Conservation (phyloP, 2,329 filamentous ascomycete genomes). For the Neonectria neomacrospora region DNA sequence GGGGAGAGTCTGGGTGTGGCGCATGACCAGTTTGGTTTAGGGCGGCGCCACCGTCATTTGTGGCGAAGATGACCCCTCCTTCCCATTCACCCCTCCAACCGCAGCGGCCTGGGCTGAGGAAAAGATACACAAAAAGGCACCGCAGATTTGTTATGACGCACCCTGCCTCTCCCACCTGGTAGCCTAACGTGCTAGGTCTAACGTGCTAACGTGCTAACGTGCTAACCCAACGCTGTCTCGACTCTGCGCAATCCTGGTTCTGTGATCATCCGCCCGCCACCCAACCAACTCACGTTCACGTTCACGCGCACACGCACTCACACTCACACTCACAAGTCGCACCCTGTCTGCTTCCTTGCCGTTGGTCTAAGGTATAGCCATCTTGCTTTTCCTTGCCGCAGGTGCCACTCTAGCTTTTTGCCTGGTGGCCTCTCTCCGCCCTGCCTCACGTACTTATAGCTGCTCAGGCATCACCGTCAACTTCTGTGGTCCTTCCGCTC, state of each 20-base stretch:
- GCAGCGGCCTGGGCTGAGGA: conserved; percentile 3
- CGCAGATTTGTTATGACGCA: conserved; percentile 45
- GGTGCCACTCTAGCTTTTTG: conserved; percentile 2
- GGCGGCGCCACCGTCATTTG: conserved; percentile 13
- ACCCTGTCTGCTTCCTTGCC: conserved; percentile 13
- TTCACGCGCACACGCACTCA: neutral
- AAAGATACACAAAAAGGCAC: conserved; percentile 40
- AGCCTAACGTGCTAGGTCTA: conserved; percentile 7
- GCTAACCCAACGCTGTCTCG: neutral
- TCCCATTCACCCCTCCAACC: conserved; percentile 42
- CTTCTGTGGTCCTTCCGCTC: conserved; percentile 16
- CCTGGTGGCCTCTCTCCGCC: conserved; percentile 28
- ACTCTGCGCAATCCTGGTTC: conserved; percentile 18
- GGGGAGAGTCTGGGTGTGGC: conserved; percentile 7
- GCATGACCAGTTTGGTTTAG: neutral
- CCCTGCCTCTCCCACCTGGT: conserved; percentile 22
- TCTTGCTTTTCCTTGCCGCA: conserved; percentile 7
- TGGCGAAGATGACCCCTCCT: conserved; percentile 34
- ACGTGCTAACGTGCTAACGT: no score
- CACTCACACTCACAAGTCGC: neutral
- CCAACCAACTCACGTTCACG: conserved; percentile 8
- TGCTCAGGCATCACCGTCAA: conserved; percentile 34
- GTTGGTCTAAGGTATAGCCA: neutral
- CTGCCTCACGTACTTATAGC: conserved; percentile 26
- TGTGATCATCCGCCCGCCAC: conserved; percentile 28